Base-by-base conservation (phyloP, 2,329 filamentous ascomycete genomes). In the Plenodomus lindquistii region DNA sequence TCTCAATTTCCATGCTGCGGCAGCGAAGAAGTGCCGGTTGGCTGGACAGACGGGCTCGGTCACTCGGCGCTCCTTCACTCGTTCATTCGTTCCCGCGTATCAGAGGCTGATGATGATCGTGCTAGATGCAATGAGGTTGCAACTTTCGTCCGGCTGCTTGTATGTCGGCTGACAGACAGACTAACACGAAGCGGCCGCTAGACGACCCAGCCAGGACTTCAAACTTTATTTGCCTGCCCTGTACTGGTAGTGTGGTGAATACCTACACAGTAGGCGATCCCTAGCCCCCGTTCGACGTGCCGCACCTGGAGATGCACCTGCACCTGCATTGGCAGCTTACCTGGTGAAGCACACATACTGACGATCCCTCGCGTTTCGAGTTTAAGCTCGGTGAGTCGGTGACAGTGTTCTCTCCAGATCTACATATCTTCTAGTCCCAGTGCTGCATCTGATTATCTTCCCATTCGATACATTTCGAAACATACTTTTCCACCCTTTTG, bases 301-400 rank as follows among this genome's bases (percentile, higher is more conserved):
- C 48, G 44, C 44, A 34, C 42, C 48, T 50, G 9, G 31, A 37
- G 35, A 46, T 44, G 43, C 48, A 46, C 48, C 52, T 53, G 52
- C 52, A 57, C 56, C 52, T 53, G 52, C 52, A 57, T 57, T 20
- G 52, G 47, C 41, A 44, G 52, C 50, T 56, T 48, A 38, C 42
- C 49, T 37, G 43, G 42, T 55, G 47, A 35, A 55, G 52, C 38
- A 61, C 44, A 47, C 41, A 24, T 20, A 40, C 45, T 34, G 60
- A 39, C 48, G 49, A 57, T 62, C 51, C 42, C 45, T 51, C 50
- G 41, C 57, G 22, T 52, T 54, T 44, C 48, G 44, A 47, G 27
- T 43, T 45, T 50, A 55, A 48, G 43, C 46, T 48, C 46, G 44
- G 21, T 35, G 31, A 39, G n/a, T n/a, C 40, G 16, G 44, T 38